Conservation (phyloP, 2,329 filamentous ascomycete species). For the Pseudocercospora macadamiae region DNA sequence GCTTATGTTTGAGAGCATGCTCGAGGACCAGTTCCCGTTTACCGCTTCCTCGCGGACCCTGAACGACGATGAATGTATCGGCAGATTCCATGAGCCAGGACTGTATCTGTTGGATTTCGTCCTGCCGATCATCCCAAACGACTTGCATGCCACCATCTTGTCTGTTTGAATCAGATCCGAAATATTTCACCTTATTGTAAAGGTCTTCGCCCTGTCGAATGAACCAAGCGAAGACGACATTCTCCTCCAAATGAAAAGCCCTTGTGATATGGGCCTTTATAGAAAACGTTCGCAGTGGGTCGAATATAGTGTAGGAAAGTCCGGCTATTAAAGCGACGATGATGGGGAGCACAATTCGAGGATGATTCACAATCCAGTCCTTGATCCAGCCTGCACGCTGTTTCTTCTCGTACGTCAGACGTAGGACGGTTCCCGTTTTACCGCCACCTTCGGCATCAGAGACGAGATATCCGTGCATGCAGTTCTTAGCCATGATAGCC, state of each 20-base stretch:
- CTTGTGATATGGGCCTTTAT: slow-evolving; percentile 85
- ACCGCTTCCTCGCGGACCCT: slow-evolving; percentile 87
- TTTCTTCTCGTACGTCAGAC: slow-evolving; percentile 80
- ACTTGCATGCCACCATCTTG: slow-evolving; percentile 72
- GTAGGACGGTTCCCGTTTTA: slow-evolving; percentile 73
- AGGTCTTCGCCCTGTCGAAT: slow-evolving; percentile 68
- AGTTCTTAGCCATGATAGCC: slow-evolving; percentile 88
- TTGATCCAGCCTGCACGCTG: slow-evolving; percentile 77
- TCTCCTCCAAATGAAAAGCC: slow-evolving; percentile 73
- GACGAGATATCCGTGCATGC: slow-evolving; percentile 82
- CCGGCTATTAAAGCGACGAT: slow-evolving; percentile 80
- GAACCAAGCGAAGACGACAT: slow-evolving; percentile 77
- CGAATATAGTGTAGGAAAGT: slow-evolving; percentile 85
- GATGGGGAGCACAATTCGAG: slow-evolving; percentile 82
- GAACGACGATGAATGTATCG: slow-evolving; percentile 91
- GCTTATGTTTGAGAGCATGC: slow-evolving; percentile 70
- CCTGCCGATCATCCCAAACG: slow-evolving; percentile 85
- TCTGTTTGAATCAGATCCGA: slow-evolving; percentile 44
- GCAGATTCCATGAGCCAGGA: slow-evolving; percentile 86
- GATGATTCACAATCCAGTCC: slow-evolving; percentile 86
- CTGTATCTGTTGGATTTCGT: slow-evolving; percentile 78
- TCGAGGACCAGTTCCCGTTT: slow-evolving; percentile 87
- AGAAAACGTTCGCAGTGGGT: slow-evolving; percentile 91
- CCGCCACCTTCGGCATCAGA: slow-evolving; percentile 70
- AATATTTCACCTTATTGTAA: slow-evolving; percentile 58